Base-by-base conservation (phyloP, 2,329 filamentous ascomycete species). In the Orbilia oligospora region DNA sequence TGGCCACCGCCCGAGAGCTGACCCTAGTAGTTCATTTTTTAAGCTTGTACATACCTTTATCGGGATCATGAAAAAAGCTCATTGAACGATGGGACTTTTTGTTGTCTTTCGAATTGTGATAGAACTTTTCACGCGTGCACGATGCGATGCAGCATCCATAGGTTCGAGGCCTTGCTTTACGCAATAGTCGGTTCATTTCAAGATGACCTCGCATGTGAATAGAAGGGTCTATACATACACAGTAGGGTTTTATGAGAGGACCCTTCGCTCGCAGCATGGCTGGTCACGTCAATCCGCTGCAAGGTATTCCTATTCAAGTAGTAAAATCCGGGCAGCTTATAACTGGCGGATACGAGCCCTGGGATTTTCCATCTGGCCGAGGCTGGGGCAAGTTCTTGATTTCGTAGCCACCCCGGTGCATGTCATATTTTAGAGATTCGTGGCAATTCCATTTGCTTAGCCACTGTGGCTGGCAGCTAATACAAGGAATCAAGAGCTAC, bases 91-190 rank as follows among this genome's bases (percentile, higher is more conserved):
- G 49, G 27, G 22, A 5, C 27, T 33, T 9, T 38, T 46, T 46
- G 41, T 27, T 58, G n/a, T 27, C 10, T 5, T 44, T 61, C 10
- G 18, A 10, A 36, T 36, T 65, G 61, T 68, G 49, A 68, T 8
- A 53, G 41, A 38, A n/a, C 24, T 49, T 49, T 72, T 51, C 48
- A 24, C 48, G 20, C 22, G 20, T 51, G 48, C 61, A 58, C 36
- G 30, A 46, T 67, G 70, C 41, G 38, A 44, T 30, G 27, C 27
- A 30, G 27, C 27, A 30, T 63, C 10, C 12, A 5, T 24, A 24
- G 8, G 41, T 49, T 36, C 53, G 18, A 36, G 33, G 53, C 70
- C 70, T 73, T 73, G 41, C 70, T 61, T 73, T 41, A 67, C 20
- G 70, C 70, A 41, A 16, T 12, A 61, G 51, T 61, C 30, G 58